Base-by-base conservation (phyloP, 345 rosid species). In the Punica granatum region DNA sequence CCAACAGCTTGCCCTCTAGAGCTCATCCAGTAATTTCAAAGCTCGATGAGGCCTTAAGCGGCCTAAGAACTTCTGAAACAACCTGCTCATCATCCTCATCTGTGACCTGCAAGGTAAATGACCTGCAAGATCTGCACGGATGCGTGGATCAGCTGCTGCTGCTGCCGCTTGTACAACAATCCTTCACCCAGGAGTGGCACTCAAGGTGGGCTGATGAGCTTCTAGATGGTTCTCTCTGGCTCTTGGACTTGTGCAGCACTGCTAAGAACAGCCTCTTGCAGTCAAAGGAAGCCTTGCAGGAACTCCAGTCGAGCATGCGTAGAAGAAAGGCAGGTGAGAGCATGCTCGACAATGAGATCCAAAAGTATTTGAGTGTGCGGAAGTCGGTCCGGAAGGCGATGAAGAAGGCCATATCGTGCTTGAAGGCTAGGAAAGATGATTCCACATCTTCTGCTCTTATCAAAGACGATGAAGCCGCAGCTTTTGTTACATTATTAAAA, bases 321-420 rank as follows among this genome's bases (percentile, higher is more conserved):
- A 81, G 74, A 54, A 41, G 65, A 28, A 34, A 68, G 44, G 30
- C 4, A 14, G 31, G 70, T 41, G 28, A 14, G 12, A 59, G 9
- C 23, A 30, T 18, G 10, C 77, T 0, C 13, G n/a, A n/a, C n/a
- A n/a, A n/a, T 31, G 32, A 81, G 76, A 44, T 75, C 77, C 23
- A 70, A 68, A 79, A 80, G 44, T 85, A 75, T 75, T 34, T 83
- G 21, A 46, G n/a, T 68, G 68, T 78, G 7, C 80, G 88, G 77
- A 83, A 75, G 70, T 39, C 64, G 3, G 67, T 75, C 39, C 83
- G 77, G 68, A 85, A 71, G 67, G 71, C 83, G 61, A 66, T 83
- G 68, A 73, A 69, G 9, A 82, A 79, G 70, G 53, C 53, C n/a
- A 19, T 46, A 18, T 19, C 6, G 53, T 18, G 53, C 53, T 46